These are phyloP conservation scores for Malus hybrid DNA, from an alignment of 331 rosid genomes.

Conservation along the genomic window DNA sequence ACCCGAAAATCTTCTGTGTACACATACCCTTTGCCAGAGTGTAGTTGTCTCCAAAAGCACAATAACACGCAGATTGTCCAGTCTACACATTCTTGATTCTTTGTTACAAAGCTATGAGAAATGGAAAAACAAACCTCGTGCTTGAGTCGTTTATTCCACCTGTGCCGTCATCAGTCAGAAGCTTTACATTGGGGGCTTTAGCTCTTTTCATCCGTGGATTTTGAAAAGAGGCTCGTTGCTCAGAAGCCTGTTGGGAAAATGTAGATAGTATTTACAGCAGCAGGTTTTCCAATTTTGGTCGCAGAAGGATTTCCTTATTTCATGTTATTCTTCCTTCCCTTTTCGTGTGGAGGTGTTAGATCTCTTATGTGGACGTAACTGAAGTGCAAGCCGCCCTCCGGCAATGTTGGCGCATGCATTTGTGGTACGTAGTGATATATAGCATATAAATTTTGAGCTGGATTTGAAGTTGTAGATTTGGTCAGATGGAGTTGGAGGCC, in stretches of 20 bases:
- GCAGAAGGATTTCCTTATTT: constrained; percentile 10
- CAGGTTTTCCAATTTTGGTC: constrained; percentile 20
- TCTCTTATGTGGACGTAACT: constrained; percentile 16
- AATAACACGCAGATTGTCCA: constrained; percentile 25
- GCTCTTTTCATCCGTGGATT: constrained; percentile 16
- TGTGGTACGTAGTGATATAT: constrained; percentile 4
- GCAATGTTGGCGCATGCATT: constrained; percentile 15
- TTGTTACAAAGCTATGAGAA: constrained; percentile 3
- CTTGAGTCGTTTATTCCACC: constrained; percentile 11
- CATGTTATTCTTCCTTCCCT: constrained; percentile 7
- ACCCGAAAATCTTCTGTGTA: constrained; percentile 88
- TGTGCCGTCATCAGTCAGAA: constrained; percentile 3
- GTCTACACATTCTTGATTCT: constrained; percentile 13
- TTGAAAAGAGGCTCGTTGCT: constrained; percentile 12
- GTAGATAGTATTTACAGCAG: background rate
- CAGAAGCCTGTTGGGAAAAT: constrained; percentile 1
- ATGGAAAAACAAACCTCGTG: constrained; percentile 13
- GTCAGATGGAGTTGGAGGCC: constrained; percentile 4
- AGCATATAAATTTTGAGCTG: background rate
- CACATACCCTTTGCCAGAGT: constrained; percentile 87
- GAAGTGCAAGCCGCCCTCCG: background rate
- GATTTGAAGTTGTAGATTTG: constrained; percentile 7
- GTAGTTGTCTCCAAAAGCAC: constrained; percentile 69
- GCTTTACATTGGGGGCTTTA: constrained; percentile 5
- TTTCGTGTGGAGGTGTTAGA: constrained; percentile 18